Conservation (phyloP, 2,329 filamentous ascomycete species). For the Akanthomyces muscarius region DNA sequence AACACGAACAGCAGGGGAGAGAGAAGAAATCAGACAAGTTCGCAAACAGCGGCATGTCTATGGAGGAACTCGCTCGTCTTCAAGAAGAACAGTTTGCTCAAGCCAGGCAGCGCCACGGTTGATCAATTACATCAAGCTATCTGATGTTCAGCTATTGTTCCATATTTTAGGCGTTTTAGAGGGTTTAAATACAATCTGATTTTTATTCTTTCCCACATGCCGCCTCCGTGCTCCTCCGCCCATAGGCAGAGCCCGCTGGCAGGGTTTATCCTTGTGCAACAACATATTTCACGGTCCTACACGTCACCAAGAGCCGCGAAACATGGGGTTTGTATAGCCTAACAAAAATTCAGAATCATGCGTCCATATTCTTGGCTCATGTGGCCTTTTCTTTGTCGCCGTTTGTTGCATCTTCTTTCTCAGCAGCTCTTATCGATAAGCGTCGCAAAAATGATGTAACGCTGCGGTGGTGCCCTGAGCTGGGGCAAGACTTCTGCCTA, state of each 20-base stretch:
- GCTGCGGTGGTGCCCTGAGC: neutral
- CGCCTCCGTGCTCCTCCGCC: neutral
- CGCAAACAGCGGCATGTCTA: slow-evolving; percentile 85
- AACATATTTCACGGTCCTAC: too few species aligned
- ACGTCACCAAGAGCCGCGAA: too few species aligned
- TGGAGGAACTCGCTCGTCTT: slow-evolving; percentile 82
- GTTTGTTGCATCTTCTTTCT: neutral
- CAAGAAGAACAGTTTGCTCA: slow-evolving; percentile 89
- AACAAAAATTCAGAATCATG: too few species aligned
- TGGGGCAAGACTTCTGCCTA: neutral
- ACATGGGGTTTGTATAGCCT: too few species aligned
- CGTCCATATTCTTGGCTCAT: too few species aligned
- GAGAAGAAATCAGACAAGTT: slow-evolving; percentile 98
- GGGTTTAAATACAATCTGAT: neutral
- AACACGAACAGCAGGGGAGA: slow-evolving; percentile 64
- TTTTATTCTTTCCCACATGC: neutral
- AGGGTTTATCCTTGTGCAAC: too few species aligned
- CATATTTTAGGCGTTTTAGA: slow-evolving; percentile 18
- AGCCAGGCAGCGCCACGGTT: slow-evolving; percentile 46
- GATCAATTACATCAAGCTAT: slow-evolving; percentile 1
- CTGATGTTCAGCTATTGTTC: neutral
- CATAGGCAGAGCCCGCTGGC: too few species aligned
- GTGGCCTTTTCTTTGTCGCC: neutral
- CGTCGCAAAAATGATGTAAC: slow-evolving; percentile 3
- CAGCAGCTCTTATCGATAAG: slow-evolving; percentile 12